A percentile compares a stretch with the other conserved stretches of the same genome.
Conservation (phyloP, 306 rosid species). For the Cajanus cajan region DNA sequence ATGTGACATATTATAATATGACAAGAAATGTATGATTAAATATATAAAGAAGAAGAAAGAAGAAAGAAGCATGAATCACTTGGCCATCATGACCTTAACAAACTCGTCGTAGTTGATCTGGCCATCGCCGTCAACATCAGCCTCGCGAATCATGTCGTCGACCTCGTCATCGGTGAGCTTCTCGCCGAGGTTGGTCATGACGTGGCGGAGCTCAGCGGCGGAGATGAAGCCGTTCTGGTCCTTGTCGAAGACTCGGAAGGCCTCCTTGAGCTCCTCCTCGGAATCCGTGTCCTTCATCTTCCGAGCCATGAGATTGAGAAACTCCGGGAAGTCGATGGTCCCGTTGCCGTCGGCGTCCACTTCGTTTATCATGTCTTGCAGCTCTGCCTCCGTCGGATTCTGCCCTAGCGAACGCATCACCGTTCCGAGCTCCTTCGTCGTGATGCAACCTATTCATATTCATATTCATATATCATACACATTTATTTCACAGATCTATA, state of each 20-base stretch:
- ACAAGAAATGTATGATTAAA: too few relatives aligned
- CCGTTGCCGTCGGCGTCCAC: slow-evolving; percentile 91
- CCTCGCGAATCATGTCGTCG: slow-evolving; percentile 89
- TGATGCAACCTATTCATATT: slow-evolving; percentile 63
- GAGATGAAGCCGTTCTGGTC: slow-evolving; percentile 93
- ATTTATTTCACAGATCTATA: too few relatives aligned
- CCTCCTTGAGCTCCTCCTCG: slow-evolving; percentile 87
- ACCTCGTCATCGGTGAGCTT: slow-evolving; percentile 88
- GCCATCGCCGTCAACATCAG: slow-evolving; percentile 93
- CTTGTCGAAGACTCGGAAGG: slow-evolving; percentile 83
- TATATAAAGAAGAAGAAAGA: too few relatives aligned
- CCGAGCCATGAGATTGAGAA: slow-evolving; percentile 86
- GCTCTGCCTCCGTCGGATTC: slow-evolving; percentile 93
- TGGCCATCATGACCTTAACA: slow-evolving; percentile 94
- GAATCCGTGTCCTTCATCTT: slow-evolving; percentile 94
- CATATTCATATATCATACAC: too few relatives aligned
- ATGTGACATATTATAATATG: too few relatives aligned
- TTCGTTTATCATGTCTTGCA: slow-evolving; percentile 89
- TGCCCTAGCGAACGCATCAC: slow-evolving; percentile 90
- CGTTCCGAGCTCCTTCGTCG: slow-evolving; percentile 92
- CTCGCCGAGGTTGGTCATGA: slow-evolving; percentile 91
- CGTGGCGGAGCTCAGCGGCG: slow-evolving; percentile 92
- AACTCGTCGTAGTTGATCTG: slow-evolving; percentile 85
- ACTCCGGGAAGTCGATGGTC: slow-evolving; percentile 84
- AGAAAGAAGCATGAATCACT: too few relatives aligned